A percentile compares a stretch with the other conserved stretches of the same genome.
These are phyloP conservation scores for Verticillium albo-atrum DNA, from an alignment of 2,329 filamentous ascomycete species.

Conservation along the genomic window DNA sequence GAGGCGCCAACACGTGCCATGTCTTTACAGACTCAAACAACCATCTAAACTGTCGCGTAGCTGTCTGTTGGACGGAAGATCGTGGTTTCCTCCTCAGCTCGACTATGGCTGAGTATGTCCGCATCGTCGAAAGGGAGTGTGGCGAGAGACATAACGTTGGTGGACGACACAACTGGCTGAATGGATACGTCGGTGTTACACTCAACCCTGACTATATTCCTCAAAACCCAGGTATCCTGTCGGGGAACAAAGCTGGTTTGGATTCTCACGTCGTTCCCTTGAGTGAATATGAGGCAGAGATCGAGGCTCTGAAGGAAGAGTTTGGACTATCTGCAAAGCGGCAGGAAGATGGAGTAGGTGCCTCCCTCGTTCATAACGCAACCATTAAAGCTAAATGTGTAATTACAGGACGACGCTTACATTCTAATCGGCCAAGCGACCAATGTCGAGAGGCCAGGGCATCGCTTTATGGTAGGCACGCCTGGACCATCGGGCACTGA, in stretches of 20 bases:
- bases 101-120: background rate
- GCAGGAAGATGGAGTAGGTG: background rate
- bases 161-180: background rate
- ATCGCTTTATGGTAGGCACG: background rate
- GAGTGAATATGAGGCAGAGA: background rate
- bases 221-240: background rate
- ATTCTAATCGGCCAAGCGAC: background rate
- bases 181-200: background rate
- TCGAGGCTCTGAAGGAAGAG: background rate
- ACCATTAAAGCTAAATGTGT: background rate
- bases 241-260: background rate
- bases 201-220: background rate
- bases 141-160: background rate
- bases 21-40: background rate
- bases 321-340: background rate
- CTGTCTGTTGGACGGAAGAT: background rate
- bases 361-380: background rate
- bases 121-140: background rate
- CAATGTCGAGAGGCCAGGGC: background rate
- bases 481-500: background rate
- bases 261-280: background rate
- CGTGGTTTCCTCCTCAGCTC: background rate
- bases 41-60: background rate
- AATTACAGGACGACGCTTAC: background rate
- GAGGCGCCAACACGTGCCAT: background rate